Percentiles rank a stretch among this genome's conserved stretches.
phyloP scores from a whole-genome alignment of 805 yeast species.

The Cyberlindnera petersonii region DNA sequence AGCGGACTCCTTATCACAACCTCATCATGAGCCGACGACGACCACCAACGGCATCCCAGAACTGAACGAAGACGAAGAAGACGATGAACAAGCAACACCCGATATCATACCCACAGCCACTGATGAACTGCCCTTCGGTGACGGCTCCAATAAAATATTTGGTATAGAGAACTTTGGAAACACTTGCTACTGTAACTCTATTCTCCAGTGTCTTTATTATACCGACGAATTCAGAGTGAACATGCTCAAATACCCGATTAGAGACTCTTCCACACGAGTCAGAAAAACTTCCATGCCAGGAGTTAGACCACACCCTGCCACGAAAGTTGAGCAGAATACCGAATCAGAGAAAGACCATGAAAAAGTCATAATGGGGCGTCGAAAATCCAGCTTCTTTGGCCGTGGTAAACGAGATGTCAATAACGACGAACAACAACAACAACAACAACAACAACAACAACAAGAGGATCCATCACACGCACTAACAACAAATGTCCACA shows the following conservation, averaged over 20 bases:
- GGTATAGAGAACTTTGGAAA: conserved; percentile 87
- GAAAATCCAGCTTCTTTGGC: conserved; percentile 30
- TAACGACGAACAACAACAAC: conserved; percentile 12
- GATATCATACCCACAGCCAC: not conserved
- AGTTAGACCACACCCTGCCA: conserved; percentile 36
- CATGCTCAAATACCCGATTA: conserved; percentile 45
- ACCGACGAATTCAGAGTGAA: conserved; percentile 62
- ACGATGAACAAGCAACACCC: not conserved
- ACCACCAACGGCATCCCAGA: conserved; percentile 3
- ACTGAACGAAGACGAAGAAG: not conserved
- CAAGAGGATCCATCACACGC: conserved; percentile 4
- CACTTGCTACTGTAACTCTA: conserved; percentile 93
- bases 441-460: conserved; percentile 2
- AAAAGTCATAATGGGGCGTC: conserved; percentile 17
- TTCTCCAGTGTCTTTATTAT: conserved; percentile 82
- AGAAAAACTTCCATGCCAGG: conserved; percentile 41
- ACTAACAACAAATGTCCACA: not conserved
- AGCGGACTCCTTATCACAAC: not conserved
- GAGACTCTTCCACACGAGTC: conserved; percentile 30
- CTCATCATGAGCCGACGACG: conserved; percentile 1
- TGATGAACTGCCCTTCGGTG: conserved; percentile 48
- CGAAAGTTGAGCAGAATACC: conserved; percentile 9
- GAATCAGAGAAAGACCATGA: conserved; percentile 14
- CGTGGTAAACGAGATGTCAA: conserved; percentile 19
- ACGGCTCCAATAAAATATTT: conserved; percentile 64